These are phyloP conservation scores for Geranium rotundifolium DNA, from an alignment of 345 rosid genomes.

Conservation along the genomic window DNA sequence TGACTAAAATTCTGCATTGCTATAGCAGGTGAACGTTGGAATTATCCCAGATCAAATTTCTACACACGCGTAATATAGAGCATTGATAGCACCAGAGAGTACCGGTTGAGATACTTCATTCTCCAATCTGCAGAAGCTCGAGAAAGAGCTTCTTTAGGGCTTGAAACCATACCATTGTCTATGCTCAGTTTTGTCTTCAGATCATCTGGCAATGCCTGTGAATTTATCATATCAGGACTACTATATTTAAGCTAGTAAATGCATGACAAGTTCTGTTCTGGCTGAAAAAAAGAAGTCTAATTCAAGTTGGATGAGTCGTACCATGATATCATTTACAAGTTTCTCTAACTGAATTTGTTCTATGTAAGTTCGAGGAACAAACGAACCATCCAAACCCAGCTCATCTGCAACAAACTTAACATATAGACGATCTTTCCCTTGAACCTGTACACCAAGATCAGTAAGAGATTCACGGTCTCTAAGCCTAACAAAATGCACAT, in stretches of 20 bases:
- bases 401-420: slow-evolving; percentile 62
- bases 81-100: slow-evolving; percentile 13
- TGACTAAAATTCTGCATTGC: background rate
- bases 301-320: slow-evolving; percentile 18
- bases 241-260: slow-evolving; percentile 1
- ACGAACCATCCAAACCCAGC: slow-evolving; percentile 84
- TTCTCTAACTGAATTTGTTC: slow-evolving; percentile 97
- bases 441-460: slow-evolving; percentile 49
- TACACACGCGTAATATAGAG: background rate
- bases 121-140: slow-evolving; percentile 94
- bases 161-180: slow-evolving; percentile 74
- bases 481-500: background rate
- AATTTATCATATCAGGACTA: slow-evolving; percentile 18
- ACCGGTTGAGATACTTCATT: slow-evolving; percentile 88
- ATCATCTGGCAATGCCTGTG: slow-evolving; percentile 94
- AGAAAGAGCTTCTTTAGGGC: slow-evolving; percentile 97
- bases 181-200: slow-evolving; percentile 84
- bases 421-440: slow-evolving; percentile 80
- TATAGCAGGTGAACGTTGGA: background rate
- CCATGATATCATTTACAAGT: slow-evolving; percentile 96
- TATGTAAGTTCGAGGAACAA: slow-evolving; percentile 84
- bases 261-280: slow-evolving; percentile 4
- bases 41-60: background rate
- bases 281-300: background rate
- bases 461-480: background rate